phyloP scores from a whole-genome alignment of 225 moss, liverwort and hornwort species.

The Marchantia paleacea region DNA sequence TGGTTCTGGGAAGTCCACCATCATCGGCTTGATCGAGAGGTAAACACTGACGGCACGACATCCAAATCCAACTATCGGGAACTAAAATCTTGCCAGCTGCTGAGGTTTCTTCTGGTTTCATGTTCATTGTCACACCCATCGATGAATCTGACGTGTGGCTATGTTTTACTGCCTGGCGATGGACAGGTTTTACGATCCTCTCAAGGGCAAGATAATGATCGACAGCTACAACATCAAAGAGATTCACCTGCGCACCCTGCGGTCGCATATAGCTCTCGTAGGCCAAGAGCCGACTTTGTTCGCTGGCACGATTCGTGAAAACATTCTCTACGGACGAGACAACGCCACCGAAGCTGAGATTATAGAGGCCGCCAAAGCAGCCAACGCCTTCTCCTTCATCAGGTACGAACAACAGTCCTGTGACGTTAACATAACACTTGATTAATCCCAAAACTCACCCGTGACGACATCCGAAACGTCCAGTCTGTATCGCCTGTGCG shows the following conservation, averaged over 20 bases:
- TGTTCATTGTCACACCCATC: not conserved
- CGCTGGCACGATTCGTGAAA: slow-evolving; percentile 41
- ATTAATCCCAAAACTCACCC: not conserved
- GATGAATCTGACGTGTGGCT: not conserved
- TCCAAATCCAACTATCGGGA: too few species aligned
- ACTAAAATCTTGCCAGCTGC: too few species aligned
- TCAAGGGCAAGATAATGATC: slow-evolving; percentile 34
- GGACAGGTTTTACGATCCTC: slow-evolving; percentile 47
- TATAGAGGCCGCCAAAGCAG: slow-evolving; percentile 40
- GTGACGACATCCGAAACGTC: too few species aligned
- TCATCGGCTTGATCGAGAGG: slow-evolving; percentile 66
- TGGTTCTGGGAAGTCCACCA: slow-evolving; percentile 86
- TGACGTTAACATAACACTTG: too few species aligned
- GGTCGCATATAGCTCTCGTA: slow-evolving; percentile 42
- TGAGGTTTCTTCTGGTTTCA: not conserved
- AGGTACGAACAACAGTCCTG: slow-evolving; percentile 19
- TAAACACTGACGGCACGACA: too few species aligned
- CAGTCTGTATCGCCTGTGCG: too few species aligned
- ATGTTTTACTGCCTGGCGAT: not conserved
- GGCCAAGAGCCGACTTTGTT: slow-evolving; percentile 53
- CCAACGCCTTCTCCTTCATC: slow-evolving; percentile 45
- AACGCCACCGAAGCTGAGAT: slow-evolving; percentile 47
- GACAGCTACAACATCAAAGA: slow-evolving; percentile 36
- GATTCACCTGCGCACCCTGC: slow-evolving; percentile 31
- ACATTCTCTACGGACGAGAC: slow-evolving; percentile 42